A percentile compares a stretch with the other conserved stretches of the same genome.
These are phyloP conservation scores for Paxillus ammoniavirescens DNA, from an alignment of 768 basidiomycete genomes.

Conservation along the genomic window DNA sequence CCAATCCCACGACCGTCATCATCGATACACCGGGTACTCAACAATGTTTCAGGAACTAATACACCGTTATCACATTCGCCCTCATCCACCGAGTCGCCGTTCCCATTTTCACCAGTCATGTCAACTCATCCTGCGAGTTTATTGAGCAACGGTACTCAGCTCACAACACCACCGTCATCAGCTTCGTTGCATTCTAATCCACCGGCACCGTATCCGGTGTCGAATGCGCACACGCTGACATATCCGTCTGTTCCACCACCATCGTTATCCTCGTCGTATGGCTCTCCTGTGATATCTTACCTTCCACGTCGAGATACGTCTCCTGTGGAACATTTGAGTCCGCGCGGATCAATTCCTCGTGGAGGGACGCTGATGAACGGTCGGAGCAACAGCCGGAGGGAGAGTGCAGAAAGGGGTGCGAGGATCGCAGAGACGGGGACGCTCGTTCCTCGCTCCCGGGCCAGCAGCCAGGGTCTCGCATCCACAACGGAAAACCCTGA, in stretches of 20 bases:
- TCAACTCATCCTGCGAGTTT: conserved; percentile 55
- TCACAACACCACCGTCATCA: conserved; percentile 76
- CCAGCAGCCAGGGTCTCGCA: conserved; percentile 43
- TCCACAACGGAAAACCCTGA: conserved; percentile 33
- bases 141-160: conserved; percentile 56
- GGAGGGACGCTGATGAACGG: conserved; percentile 32
- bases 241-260: conserved; percentile 87
- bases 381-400: conserved; percentile 48
- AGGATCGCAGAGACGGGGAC: conserved; percentile 70
- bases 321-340: conserved; percentile 53
- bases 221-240: conserved; percentile 46
- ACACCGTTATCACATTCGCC: conserved; percentile 67
- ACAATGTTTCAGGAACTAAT: conserved; percentile 48
- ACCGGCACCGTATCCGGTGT: conserved; percentile 27
- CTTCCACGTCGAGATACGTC: conserved; percentile 47
- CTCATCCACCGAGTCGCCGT: conserved; percentile 65
- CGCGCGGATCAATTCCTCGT: conserved; percentile 47
- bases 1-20: conserved; percentile 76
- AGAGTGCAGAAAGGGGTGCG: conserved; percentile 60
- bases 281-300: conserved; percentile 58
- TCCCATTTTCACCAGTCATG: conserved; percentile 60
- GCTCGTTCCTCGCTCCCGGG: conserved; percentile 48
- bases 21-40: conserved; percentile 56
- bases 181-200: conserved; percentile 48
- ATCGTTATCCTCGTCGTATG: conserved; percentile 75